phyloP scores from a whole-genome alignment of 75 land plant species.

The Pinus taeda region DNA sequence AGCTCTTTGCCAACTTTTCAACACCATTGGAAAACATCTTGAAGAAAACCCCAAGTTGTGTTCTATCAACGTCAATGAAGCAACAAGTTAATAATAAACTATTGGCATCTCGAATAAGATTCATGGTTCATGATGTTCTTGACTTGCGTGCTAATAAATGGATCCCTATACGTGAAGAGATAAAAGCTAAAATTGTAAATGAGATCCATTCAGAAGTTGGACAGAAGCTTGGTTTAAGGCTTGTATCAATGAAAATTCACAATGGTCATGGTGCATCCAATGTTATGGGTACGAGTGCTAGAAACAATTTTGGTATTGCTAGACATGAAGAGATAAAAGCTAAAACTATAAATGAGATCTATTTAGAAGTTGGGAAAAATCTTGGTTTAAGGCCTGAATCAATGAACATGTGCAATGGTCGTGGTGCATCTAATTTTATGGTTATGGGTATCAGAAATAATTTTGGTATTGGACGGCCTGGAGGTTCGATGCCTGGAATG shows the following conservation, averaged over 20 bases:
- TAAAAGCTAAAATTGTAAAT: slow-evolving; percentile 86
- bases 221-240: slow-evolving; percentile 74
- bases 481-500: slow-evolving; percentile 79
- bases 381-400: slow-evolving; percentile 79
- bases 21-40: slow-evolving; percentile 81
- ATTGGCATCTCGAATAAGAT: slow-evolving; percentile 61
- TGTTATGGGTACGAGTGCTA: slow-evolving; percentile 21
- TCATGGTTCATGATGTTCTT: slow-evolving; percentile 78
- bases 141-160: slow-evolving; percentile 83
- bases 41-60: slow-evolving; percentile 70
- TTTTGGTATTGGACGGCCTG: slow-evolving; percentile 46
- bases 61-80: slow-evolving; percentile 48
- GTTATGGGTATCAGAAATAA: slow-evolving; percentile 20
- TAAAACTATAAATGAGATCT: slow-evolving; percentile 86
- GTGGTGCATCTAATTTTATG: slow-evolving; percentile 23
- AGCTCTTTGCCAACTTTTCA: slow-evolving; percentile 86
- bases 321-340: slow-evolving; percentile 54
- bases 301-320: slow-evolving; percentile 22
- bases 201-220: slow-evolving; percentile 93
- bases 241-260: slow-evolving; percentile 60
- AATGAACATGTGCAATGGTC: slow-evolving; percentile 58
- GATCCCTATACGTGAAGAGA: slow-evolving; percentile 40
- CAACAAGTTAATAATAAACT: slow-evolving; percentile 51
- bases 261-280: slow-evolving; percentile 44
- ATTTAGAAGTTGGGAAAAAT: slow-evolving; percentile 83